Evolutionary conservation across 306 rosid genomes (phyloP), one percentile per base, ranked within the genome.

Genomic region (Cucurbita ficifolia): DNA sequence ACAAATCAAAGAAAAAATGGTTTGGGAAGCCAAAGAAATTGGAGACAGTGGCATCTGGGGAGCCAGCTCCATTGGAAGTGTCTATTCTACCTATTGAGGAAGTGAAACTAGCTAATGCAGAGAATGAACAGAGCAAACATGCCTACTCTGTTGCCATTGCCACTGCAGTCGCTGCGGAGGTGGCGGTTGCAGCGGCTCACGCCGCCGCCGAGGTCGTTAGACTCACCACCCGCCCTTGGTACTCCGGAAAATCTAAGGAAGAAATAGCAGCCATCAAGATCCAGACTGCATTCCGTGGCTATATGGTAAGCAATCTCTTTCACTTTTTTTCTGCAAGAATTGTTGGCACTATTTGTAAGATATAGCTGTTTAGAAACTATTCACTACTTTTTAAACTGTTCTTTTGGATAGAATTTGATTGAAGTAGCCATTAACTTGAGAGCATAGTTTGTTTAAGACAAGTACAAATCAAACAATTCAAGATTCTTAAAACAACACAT

Each of bases 131-230:
- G 70, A 85, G 40, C 83, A 87, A 87, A 48, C 96, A 81, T 57
- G 86, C 90, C 33, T 87, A 89, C 70, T 89, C 97, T 16, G 87
- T 90, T 81, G 93, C 89, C 43, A 77, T 90, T 62, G 98, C 97
- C 76, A 84, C 97, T 3, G 90, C 93, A 0, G 88, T 83, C 16
- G 96, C 91, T 5, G 91, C 98, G 0, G 96, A 89, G 69, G 98
- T 94, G 0, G 98, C 99, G 8, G 97, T 79, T 38, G 92, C 96
- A 36, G 92, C 97, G 8, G 92, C 90, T 54, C 86, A 85, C 73
- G 89, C 90, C 52, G 93, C 96, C 0, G 96, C 86, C 3, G 94
- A 81, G 86, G 90, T 79, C 49, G 80, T 84, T 71, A 89, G 92
- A 51, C 85, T 78, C 74, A 79, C 84, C 1, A 71, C 42, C 2